Base-by-base conservation (phyloP, 2,329 filamentous ascomycete species). In the Stemphylium vesicarium region DNA sequence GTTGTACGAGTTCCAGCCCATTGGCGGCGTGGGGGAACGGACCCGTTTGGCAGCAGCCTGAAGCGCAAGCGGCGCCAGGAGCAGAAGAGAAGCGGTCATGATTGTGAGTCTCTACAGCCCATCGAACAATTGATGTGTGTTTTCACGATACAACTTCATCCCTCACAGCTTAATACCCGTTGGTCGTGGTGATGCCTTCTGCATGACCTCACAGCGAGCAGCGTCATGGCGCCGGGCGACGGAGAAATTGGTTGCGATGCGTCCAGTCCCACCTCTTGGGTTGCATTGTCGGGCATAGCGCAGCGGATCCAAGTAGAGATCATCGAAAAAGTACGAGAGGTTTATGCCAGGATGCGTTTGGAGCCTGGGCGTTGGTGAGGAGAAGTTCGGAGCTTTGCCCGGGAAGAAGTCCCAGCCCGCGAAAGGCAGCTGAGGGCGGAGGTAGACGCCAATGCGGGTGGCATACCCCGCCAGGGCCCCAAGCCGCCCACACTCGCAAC, bases 1-100 rank as follows among this genome's bases (percentile, higher is more conserved):
- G 49, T 87, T 87, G 60, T 87, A 87, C 2, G 79, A 82, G 56
- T 86, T 86, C 84, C 84, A 87, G 11, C 83, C 72, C 66, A 75
- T 71, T 0, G 66, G 71, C 57, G 66, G 56, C 0, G 68, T 70
- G 7, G 65, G 53, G 2, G 68, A 70, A 6, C 63, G 62, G 6
- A 63, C 53, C 4, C 51, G 67, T 42, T 45, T 67, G 12, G 65
- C 63, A 11, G 46, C n/a, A 7, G 44, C 56, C 12, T 56, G 54
- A 11, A 56, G 43, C 29, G 45, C 56, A 24, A 61, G 22, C 36
- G 35, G 39, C 37, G 47, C 57, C 13, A 48, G 18, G 7, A 53
- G 29, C 15, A 60, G 15, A 18, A 53, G 36, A 3, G 35, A 31
- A 12, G 26, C 31, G 15, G 24, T n/a, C 33, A 42, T 42, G 6